These are phyloP conservation scores for Thelonectria rubi DNA, from an alignment of 2,329 filamentous ascomycete genomes.

Conservation along the genomic window DNA sequence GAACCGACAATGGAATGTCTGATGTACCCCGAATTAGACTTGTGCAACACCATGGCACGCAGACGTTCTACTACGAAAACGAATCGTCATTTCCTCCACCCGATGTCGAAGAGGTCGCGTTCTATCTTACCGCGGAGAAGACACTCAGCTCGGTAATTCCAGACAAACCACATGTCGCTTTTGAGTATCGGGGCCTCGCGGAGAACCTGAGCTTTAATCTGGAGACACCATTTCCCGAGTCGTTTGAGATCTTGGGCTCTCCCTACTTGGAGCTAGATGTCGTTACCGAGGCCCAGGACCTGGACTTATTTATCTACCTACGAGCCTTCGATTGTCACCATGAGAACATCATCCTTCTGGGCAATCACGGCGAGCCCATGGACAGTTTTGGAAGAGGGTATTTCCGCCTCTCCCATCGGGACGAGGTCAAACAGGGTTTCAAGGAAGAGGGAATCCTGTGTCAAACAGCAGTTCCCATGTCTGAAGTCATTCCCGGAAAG, in stretches of 20 bases:
- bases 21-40: constrained; percentile 6
- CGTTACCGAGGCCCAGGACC: constrained; percentile 8
- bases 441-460: neutral
- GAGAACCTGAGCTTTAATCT: constrained; percentile 2
- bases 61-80: constrained; percentile 8
- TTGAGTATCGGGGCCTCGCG: constrained; percentile 1
- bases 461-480: neutral
- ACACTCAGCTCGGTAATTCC: neutral
- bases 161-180: neutral
- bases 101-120: neutral
- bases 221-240: constrained; percentile 5
- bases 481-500: constrained; percentile 4
- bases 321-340: neutral
- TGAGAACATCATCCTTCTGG: constrained; percentile 1
- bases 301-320: constrained; percentile 17
- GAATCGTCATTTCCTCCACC: constrained; percentile 16
- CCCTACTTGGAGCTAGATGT: constrained; percentile 18
- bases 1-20: constrained; percentile 10
- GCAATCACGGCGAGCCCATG: constrained; percentile 16
- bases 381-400: constrained; percentile 8
- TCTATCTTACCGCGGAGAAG: constrained; percentile 6
- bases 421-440: constrained; percentile 7
- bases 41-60: constrained; percentile 8
- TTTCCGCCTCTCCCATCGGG: constrained; percentile 19
- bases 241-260: constrained; percentile 15